These are phyloP conservation scores for Candida vartiovaarae DNA, from an alignment of 805 yeast species.

Conservation along the genomic window DNA sequence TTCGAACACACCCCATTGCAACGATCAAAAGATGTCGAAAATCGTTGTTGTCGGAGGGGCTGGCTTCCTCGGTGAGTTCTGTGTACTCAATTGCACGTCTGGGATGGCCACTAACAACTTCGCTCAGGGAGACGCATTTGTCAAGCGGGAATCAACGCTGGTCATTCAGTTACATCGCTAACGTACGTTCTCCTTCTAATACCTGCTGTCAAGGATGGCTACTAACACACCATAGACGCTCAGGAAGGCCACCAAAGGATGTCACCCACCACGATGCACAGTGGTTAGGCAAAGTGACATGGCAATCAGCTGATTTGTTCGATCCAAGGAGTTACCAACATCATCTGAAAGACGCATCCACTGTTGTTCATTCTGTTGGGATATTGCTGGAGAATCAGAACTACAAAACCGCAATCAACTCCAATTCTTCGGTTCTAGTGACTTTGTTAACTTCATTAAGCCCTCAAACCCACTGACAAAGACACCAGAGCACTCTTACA, in stretches of 20 bases:
- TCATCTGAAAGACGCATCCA: constrained; percentile 41
- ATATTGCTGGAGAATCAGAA: constrained; percentile 59
- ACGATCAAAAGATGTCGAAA: constrained; percentile 19
- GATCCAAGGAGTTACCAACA: constrained; percentile 49
- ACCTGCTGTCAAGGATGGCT: neutral
- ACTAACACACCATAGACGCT: constrained; percentile 26
- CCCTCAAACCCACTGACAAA: constrained; percentile 55
- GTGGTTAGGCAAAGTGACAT: constrained; percentile 55
- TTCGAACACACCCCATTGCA: no score
- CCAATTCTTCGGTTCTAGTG: constrained; percentile 24
- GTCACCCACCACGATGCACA: constrained; percentile 24
- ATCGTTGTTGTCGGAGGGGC: constrained; percentile 79
- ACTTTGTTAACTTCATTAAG: constrained; percentile 33
- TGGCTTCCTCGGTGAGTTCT: constrained; percentile 57
- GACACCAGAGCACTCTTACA: constrained; percentile 41
- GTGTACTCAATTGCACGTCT: neutral
- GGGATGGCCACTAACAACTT: neutral
- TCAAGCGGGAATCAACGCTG: constrained; percentile 54
- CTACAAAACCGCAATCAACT: constrained; percentile 49
- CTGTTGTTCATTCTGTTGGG: constrained; percentile 83
- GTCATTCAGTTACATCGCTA: constrained; percentile 62
- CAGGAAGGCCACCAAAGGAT: constrained; percentile 44
- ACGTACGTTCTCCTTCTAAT: constrained; percentile 27
- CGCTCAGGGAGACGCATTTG: constrained; percentile 57
- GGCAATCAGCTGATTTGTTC: constrained; percentile 66